Base-by-base conservation (phyloP, 179 eudicot species). In the Beta corolliflora region DNA sequence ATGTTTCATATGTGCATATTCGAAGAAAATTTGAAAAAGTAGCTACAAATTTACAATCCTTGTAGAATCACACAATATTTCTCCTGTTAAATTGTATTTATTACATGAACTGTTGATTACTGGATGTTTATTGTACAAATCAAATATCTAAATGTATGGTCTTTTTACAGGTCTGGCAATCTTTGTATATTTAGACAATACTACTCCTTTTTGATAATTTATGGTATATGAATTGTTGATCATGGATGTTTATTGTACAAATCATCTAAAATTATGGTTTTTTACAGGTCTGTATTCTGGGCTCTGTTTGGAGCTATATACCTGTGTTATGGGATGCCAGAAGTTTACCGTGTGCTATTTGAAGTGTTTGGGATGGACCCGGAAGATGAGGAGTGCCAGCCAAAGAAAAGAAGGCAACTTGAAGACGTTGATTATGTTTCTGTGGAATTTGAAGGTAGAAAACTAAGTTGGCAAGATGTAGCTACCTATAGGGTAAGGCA, bases 321-420 rank as follows among this genome's bases (percentile, higher is more conserved):
- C 84, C 71, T 97, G 88, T 97, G 99, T 86, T 97, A 88, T 80
- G 99, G 98, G 50, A 88, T 97, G 97, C 99, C 99, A 36, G 99
- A 97, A 86, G 98, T 97, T 64, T 97, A 93, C 76, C 94, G 99
- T 69, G 98, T 97, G 82, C 97, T 97, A 75, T 97, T 97, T 86
- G 99, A 97, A 89, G 99, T 94, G 68, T 97, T 97, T 90, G 99
- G 97, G 55, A 83, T 97, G 93, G 99, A 97, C 76, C 97, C 95
- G 5, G 99, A 97, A 73, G 99, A 87, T 81, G 99, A 97, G 87
- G 98, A 94, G 70, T 93, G 97, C 86, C 99, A 97, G 87, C 99
- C 99, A 68, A 97, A 89, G 89, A 69, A 84, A 68, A 90, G 99
- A 90, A 91, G 99, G 86, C 98, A 97, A 71, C 98, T 97, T 76